Evolutionary conservation across 2,329 filamentous ascomycete species (phyloP), one percentile per base, ranked within the genome.

Genomic region (Penicillium sp.): DNA sequence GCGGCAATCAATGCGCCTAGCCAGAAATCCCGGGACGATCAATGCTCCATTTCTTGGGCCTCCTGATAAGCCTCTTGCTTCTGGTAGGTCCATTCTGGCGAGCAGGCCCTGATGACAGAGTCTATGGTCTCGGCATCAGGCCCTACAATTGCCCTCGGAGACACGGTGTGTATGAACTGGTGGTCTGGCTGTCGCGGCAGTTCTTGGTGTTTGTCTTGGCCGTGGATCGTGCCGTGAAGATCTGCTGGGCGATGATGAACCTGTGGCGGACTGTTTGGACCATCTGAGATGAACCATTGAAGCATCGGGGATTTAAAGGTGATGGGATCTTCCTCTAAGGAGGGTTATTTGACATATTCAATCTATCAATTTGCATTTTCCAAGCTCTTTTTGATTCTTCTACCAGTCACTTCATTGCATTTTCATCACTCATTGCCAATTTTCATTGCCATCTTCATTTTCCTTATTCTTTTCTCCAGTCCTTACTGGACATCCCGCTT

Each of bases 191-290:
- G 14, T 48, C 45, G 52, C 46, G 35, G 38, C 26, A 28, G 42
- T 63, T 60, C 65, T 65, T 68, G 65, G 58, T 63, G 46, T 60
- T 57, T 59, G 30, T 63, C 67, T 68, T 69, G 67, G 67, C 67
- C 45, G 57, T 53, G 40, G 53, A 61, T 60, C 54, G 22, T 22
- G 26, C 40, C 52, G n/a, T 45, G 38, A 54, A 33, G 42, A 48
- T 48, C 30, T 56, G 19, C 19, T 46, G 22, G 53, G 22, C 37
- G 52, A 56, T 42, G 51, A 52, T 61, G 30, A 38, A 58, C 57
- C 35, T 48, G 57, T 49, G 56, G 48, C 55, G 40, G 45, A 49
- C 4, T 61, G 37, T n/a, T 61, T 57, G 46, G 28, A 19, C 49
- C 11, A 8, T 52, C 11, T 14, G 49, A 38, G 13, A 35, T 38